Percentiles rank a stretch among this genome's conserved stretches.
These are phyloP conservation scores for Cryptococcus sp. DNA, from an alignment of 1,284 basidiomycete genomes.

Conservation along the genomic window DNA sequence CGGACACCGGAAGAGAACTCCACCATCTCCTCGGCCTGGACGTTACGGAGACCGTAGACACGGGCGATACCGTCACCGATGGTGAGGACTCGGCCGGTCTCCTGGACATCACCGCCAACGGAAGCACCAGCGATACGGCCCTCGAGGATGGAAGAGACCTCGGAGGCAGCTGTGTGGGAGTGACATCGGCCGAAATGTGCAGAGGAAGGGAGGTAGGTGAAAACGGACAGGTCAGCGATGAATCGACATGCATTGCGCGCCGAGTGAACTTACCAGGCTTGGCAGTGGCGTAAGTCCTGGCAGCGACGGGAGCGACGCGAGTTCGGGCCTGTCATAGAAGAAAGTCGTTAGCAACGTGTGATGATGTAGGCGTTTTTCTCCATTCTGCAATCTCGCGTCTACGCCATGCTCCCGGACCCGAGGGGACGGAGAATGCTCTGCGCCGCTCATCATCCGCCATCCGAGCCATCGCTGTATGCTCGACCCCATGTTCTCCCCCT, in stretches of 20 bases:
- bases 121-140: conserved; percentile 92
- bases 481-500: background rate
- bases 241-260: background rate
- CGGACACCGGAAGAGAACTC: conserved; percentile 99
- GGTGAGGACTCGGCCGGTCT: conserved; percentile 97
- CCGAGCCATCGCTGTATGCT: too few species aligned
- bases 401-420: background rate
- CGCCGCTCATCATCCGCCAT: too few species aligned
- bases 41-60: conserved; percentile 83
- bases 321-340: conserved; percentile 41
- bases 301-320: conserved; percentile 54
- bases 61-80: conserved; percentile 99
- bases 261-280: conserved; percentile 77
- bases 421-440: too few species aligned
- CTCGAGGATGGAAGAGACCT: conserved; percentile 99
- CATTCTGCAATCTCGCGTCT: conserved; percentile 4
- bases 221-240: conserved; percentile 7
- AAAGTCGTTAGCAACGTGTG: conserved; percentile 10
- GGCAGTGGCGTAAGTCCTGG: conserved; percentile 86
- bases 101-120: conserved; percentile 91
- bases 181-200: background rate
- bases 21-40: conserved; percentile 99
- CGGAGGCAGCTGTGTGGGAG: conserved; percentile 76
- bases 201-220: background rate
- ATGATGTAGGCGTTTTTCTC: background rate